Evolutionary conservation across 2,329 filamentous ascomycete genomes (phyloP).

Genomic region (Magnaporthales sp.): DNA sequence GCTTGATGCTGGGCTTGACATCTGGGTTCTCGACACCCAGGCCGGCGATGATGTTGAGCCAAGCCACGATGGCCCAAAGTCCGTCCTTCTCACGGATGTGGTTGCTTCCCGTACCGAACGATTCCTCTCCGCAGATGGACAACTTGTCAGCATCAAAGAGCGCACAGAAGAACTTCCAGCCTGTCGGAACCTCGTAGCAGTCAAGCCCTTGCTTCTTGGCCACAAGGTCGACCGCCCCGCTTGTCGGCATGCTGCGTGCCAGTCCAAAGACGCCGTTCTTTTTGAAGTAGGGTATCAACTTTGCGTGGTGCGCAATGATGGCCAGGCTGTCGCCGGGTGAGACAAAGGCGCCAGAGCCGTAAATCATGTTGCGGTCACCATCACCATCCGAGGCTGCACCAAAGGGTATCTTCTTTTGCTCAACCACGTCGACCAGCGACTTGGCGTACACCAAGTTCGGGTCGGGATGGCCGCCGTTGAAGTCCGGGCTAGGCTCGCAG

Average conservation of each 20-base stretch:
- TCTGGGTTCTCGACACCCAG: constrained; percentile 74
- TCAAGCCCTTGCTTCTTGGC: constrained; percentile 87
- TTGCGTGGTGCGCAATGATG: constrained; percentile 94
- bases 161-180: constrained; percentile 99
- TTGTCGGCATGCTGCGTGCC: constrained; percentile 95
- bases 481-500: constrained; percentile 86
- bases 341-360: constrained; percentile 92
- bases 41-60: constrained; percentile 97
- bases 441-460: constrained; percentile 97
- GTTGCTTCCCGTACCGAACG: constrained; percentile 95
- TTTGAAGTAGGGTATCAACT: constrained; percentile 97
- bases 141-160: constrained; percentile 92
- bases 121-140: constrained; percentile 97
- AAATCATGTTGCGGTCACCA: constrained; percentile 99
- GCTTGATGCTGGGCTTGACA: constrained; percentile 73
- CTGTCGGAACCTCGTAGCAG: constrained; percentile 94
- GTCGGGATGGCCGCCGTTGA: constrained; percentile 94
- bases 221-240: constrained; percentile 88
- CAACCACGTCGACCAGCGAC: constrained; percentile 86
- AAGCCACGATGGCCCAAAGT: constrained; percentile 93
- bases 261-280: constrained; percentile 94
- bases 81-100: constrained; percentile 99
- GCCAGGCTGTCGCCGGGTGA: constrained; percentile 95
- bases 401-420: constrained; percentile 87
- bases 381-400: constrained; percentile 95